Evolutionary conservation across 345 rosid genomes (phyloP).

Genomic region (Eutrema heterophyllum): DNA sequence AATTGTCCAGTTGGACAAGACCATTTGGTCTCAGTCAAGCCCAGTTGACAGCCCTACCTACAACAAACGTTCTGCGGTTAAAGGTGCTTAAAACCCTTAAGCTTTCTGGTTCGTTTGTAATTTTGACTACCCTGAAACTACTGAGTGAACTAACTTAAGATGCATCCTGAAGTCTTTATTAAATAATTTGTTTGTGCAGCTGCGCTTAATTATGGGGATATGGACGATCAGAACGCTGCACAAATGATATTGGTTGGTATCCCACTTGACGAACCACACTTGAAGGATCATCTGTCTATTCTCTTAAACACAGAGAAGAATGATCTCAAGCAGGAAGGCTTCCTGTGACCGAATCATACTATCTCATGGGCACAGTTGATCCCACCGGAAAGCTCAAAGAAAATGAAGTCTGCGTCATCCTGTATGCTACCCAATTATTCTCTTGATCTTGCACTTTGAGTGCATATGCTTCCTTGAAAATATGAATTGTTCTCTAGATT

Average conservation of each 20-base stretch:
- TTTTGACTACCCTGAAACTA: not conserved
- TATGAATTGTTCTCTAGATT: not conserved
- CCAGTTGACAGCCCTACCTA: not conserved
- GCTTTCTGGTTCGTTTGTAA: not conserved
- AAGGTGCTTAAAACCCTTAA: conserved; percentile 35
- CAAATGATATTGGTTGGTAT: conserved; percentile 66
- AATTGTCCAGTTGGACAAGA: too few species aligned
- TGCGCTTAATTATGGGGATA: conserved; percentile 40
- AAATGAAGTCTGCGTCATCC: conserved; percentile 73
- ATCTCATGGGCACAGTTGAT: conserved; percentile 83
- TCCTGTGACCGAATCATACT: conserved; percentile 57
- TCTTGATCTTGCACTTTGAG: not conserved
- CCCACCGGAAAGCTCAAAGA: conserved; percentile 59
- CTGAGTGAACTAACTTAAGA: not conserved
- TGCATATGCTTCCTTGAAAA: not conserved
- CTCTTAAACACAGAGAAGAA: conserved; percentile 44
- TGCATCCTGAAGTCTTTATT: not conserved
- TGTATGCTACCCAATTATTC: conserved; percentile 39
- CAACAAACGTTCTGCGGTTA: conserved; percentile 43
- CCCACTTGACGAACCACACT: conserved; percentile 57
- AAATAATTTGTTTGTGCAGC: conserved; percentile 35
- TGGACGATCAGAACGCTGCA: conserved; percentile 41
- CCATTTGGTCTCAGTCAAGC: too few species aligned
- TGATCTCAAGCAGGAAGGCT: conserved; percentile 54
- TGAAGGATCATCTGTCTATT: conserved; percentile 37